Evolutionary conservation across 2,329 filamentous ascomycete genomes (phyloP).

Genomic region (Xylariaceae sp.): DNA sequence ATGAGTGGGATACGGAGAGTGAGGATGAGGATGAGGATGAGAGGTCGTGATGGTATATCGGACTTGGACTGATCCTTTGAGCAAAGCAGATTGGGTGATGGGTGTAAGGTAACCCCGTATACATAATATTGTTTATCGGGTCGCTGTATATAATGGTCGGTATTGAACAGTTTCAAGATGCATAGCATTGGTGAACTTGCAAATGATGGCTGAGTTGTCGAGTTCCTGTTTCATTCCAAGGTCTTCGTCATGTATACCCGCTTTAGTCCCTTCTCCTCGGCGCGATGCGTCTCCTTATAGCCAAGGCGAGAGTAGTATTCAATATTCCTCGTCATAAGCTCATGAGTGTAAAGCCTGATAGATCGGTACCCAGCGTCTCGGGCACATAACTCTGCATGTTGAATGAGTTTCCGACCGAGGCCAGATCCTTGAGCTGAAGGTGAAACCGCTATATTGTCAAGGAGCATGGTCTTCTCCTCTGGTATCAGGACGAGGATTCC

Average conservation of each 20-base stretch:
- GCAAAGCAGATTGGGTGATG: no score
- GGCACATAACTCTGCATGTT: constrained; percentile 4
- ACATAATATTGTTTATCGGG: no score
- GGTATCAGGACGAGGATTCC: constrained; percentile 8
- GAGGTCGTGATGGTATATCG: no score
- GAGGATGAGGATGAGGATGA: no score
- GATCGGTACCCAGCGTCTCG: background rate
- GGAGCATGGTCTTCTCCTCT: constrained; percentile 4
- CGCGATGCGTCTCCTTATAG: constrained; percentile 8
- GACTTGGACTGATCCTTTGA: no score
- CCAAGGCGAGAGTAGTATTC: constrained; percentile 8
- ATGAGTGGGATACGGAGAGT: no score
- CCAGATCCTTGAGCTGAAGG: constrained; percentile 8
- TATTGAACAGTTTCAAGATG: no score
- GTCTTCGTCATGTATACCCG: constrained; percentile 9
- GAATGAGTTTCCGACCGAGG: constrained; percentile 4
- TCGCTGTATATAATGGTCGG: no score
- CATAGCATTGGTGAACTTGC: no score
- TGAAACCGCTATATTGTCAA: constrained; percentile 11
- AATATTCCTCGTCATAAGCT: constrained; percentile 8
- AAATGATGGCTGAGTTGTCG: no score
- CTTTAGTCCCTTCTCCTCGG: constrained; percentile 7
- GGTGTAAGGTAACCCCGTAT: no score
- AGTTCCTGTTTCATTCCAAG: background rate
- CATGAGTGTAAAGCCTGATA: constrained; percentile 10